Percentiles rank a stretch among this genome's conserved stretches.
phyloP scores from a whole-genome alignment of 2,329 filamentous ascomycete species.

The Penicillium sp. region DNA sequence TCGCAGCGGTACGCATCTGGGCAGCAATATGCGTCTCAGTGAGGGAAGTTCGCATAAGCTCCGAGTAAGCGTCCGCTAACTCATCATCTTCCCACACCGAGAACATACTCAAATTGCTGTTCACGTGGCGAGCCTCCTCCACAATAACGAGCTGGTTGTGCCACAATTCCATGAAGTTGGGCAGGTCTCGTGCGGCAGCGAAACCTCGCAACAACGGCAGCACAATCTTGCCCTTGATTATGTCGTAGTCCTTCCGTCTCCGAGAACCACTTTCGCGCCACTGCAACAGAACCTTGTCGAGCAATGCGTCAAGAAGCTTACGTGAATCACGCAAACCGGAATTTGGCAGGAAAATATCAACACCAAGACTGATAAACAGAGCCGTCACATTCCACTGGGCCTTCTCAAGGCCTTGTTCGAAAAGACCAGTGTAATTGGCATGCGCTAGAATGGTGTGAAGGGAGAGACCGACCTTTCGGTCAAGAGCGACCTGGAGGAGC shows the following conservation, averaged over 20 bases:
- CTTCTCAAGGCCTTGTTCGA: conserved; percentile 30
- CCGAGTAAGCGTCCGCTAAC: conserved; percentile 36
- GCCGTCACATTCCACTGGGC: conserved; percentile 43
- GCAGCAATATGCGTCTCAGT: conserved; percentile 27
- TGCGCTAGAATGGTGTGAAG: conserved; percentile 42
- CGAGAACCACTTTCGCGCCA: conserved; percentile 26
- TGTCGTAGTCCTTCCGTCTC: conserved; percentile 25
- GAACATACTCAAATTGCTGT: conserved; percentile 23
- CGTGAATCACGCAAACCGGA: conserved; percentile 40
- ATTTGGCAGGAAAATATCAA: conserved; percentile 45
- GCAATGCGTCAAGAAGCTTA: conserved; percentile 36
- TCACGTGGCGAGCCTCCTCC: conserved; percentile 31
- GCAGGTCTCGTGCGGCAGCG: conserved; percentile 39
- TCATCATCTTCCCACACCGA: conserved; percentile 49
- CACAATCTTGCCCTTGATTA: conserved; percentile 39
- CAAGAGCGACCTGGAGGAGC: conserved; percentile 39
- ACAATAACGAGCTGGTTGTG: conserved; percentile 37
- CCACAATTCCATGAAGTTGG: conserved; percentile 42
- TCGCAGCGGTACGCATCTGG: conserved; percentile 32
- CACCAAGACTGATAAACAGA: conserved; percentile 42
- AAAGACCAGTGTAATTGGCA: conserved; percentile 41
- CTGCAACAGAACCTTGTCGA: conserved; percentile 34
- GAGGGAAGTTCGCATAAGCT: conserved; percentile 33
- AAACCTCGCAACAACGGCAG: conserved; percentile 43
- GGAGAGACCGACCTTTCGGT: conserved; percentile 40